These are phyloP conservation scores for Saccharomycopsis fodiens DNA, from an alignment of 805 yeast genomes.

Conservation along the genomic window DNA sequence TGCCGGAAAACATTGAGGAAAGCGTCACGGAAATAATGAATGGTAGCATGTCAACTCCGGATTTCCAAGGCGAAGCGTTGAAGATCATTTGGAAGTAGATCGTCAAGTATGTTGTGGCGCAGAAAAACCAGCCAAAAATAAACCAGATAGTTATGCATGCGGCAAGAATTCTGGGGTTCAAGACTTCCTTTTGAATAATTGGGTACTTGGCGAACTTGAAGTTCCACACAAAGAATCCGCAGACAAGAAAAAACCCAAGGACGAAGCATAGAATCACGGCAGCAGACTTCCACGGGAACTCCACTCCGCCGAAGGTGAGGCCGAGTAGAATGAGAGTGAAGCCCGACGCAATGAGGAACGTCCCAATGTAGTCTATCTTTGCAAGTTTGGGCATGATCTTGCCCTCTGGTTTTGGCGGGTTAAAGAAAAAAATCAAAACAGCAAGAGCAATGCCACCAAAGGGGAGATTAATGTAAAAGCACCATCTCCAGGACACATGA, in stretches of 20 bases:
- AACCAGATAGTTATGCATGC: not conserved
- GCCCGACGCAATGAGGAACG: slow-evolving; percentile 3
- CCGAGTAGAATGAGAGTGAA: slow-evolving; percentile 30
- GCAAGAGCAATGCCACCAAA: slow-evolving; percentile 46
- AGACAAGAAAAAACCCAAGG: slow-evolving; percentile 35
- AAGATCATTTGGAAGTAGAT: slow-evolving; percentile 38
- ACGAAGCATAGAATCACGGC: slow-evolving; percentile 41
- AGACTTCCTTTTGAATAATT: slow-evolving; percentile 27
- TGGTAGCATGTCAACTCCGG: slow-evolving; percentile 40
- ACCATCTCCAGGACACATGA: slow-evolving; percentile 66
- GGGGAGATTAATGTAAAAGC: slow-evolving; percentile 64
- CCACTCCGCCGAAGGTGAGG: slow-evolving; percentile 47
- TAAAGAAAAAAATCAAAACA: slow-evolving; percentile 23
- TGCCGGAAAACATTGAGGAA: slow-evolving; percentile 30
- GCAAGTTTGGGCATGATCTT: not conserved
- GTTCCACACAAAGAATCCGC: slow-evolving; percentile 34
- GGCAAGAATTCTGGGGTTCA: not conserved
- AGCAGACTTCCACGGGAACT: slow-evolving; percentile 43
- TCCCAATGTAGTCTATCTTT: not conserved
- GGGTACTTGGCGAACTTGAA: slow-evolving; percentile 38
- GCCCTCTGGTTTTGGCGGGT: not conserved
- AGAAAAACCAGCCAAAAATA: slow-evolving; percentile 4
- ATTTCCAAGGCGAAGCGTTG: slow-evolving; percentile 32
- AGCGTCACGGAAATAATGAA: slow-evolving; percentile 31
- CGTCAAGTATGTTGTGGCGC: slow-evolving; percentile 24